A percentile compares a stretch with the other conserved stretches of the same genome.
phyloP scores from a whole-genome alignment of 2,329 filamentous ascomycete genomes.

The Curvularia eragrostidis region DNA sequence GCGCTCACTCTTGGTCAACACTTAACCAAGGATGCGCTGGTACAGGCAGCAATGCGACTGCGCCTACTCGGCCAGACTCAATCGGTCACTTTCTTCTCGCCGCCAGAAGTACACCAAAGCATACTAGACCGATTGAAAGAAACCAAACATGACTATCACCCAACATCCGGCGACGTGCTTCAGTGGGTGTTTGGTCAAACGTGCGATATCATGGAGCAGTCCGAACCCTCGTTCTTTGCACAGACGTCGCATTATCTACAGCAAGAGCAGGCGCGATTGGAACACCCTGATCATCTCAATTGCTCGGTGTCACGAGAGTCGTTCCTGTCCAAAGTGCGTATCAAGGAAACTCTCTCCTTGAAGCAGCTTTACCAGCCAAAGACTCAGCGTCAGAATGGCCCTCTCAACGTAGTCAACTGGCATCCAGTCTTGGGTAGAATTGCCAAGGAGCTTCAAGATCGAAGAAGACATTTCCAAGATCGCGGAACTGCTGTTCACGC shows the following conservation, averaged over 20 bases:
- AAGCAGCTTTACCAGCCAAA: slow-evolving; percentile 63
- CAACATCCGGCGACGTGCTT: slow-evolving; percentile 62
- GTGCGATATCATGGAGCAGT: slow-evolving; percentile 64
- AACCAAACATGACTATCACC: not conserved
- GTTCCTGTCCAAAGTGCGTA: slow-evolving; percentile 57
- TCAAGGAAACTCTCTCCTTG: slow-evolving; percentile 64
- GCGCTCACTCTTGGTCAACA: slow-evolving; percentile 64
- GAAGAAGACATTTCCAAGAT: slow-evolving; percentile 52
- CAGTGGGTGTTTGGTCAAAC: slow-evolving; percentile 70
- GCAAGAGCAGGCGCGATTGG: slow-evolving; percentile 58
- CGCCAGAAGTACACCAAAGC: slow-evolving; percentile 67
- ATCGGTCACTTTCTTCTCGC: slow-evolving; percentile 61
- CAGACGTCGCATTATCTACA: slow-evolving; percentile 69
- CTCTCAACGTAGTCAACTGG: slow-evolving; percentile 26
- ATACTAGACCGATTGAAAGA: slow-evolving; percentile 54
- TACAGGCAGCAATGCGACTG: slow-evolving; percentile 72
- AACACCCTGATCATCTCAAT: slow-evolving; percentile 53
- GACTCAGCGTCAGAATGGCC: slow-evolving; percentile 4
- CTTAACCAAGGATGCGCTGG: slow-evolving; percentile 66
- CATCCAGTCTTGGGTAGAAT: slow-evolving; percentile 36
- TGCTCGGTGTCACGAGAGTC: slow-evolving; percentile 37
- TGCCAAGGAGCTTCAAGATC: slow-evolving; percentile 46
- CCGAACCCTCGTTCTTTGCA: slow-evolving; percentile 64
- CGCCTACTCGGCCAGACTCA: slow-evolving; percentile 66
- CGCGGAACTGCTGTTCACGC: slow-evolving; percentile 54